Evolutionary conservation across 2,329 filamentous ascomycete genomes (phyloP).

Genomic region (Colletotrichum lindemuthianum): DNA sequence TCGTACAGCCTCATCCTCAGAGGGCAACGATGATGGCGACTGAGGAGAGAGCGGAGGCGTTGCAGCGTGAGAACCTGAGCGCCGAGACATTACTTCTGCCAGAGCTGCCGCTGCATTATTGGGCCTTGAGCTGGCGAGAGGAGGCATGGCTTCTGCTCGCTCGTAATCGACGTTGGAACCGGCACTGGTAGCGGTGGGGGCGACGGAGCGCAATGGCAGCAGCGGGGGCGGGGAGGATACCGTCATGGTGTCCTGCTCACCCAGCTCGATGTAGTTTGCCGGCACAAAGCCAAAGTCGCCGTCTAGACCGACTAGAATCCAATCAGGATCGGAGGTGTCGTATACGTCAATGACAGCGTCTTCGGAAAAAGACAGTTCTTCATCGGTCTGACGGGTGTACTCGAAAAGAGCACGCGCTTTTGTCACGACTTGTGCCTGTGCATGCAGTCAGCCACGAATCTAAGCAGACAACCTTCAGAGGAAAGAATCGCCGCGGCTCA

Average conservation of each 20-base stretch:
- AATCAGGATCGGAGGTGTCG: constrained; percentile 92
- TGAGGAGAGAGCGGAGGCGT: constrained; percentile 57
- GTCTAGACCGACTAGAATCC: constrained; percentile 89
- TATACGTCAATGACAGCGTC: constrained; percentile 85
- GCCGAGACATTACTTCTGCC: constrained; percentile 65
- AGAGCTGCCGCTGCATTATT: constrained; percentile 63
- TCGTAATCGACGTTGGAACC: constrained; percentile 18
- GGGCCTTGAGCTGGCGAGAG: constrained; percentile 40
- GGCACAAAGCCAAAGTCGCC: constrained; percentile 94
- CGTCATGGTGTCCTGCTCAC: constrained; percentile 53
- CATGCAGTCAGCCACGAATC: neutral
- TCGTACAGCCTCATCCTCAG: constrained; percentile 44
- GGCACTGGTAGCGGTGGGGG: neutral
- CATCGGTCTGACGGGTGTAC: constrained; percentile 95
- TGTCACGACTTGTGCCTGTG: constrained; percentile 64
- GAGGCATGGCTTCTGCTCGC: constrained; percentile 34
- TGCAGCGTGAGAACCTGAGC: constrained; percentile 52
- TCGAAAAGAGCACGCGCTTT: constrained; percentile 96
- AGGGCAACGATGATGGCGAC: constrained; percentile 38
- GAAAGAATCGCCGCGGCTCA: constrained; percentile 46
- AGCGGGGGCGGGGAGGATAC: constrained; percentile 47
- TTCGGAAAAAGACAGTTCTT: constrained; percentile 95
- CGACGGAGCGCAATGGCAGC: constrained; percentile 37
- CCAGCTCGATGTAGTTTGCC: constrained; percentile 91
- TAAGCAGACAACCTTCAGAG: neutral